Percentiles rank a stretch among this genome's conserved stretches.
phyloP scores from a whole-genome alignment of 345 rosid genomes.

The Reutealis trisperma region DNA sequence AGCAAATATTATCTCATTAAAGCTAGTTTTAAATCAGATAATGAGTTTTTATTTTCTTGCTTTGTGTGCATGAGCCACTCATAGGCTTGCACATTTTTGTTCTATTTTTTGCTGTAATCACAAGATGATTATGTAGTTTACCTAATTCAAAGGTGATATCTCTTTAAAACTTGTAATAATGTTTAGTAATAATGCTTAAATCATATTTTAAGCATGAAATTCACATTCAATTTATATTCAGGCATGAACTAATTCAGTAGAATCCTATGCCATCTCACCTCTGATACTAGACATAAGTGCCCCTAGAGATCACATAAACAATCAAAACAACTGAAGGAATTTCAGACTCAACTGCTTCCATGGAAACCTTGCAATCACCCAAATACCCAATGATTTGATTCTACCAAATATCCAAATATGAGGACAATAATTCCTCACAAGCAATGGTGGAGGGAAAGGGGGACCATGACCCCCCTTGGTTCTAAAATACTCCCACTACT shows the following conservation, averaged over 20 bases:
- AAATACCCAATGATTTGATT: neutral
- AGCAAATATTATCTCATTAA: slow-evolving; percentile 21
- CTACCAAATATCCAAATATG: neutral
- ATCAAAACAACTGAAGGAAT: neutral
- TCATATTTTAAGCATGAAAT: neutral
- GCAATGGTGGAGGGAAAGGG: no score
- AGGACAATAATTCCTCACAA: neutral
- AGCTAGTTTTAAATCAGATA: neutral
- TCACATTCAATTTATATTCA: neutral
- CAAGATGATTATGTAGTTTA: neutral
- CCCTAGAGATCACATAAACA: neutral
- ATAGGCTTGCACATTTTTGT: neutral
- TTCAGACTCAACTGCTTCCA: neutral
- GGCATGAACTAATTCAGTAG: neutral
- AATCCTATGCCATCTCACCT: neutral
- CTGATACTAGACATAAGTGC: neutral
- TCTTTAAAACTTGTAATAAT: neutral
- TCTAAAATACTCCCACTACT: no score
- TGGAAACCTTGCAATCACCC: neutral
- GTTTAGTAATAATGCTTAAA: neutral
- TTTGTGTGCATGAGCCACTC: neutral
- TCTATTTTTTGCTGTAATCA: neutral
- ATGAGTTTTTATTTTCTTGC: neutral
- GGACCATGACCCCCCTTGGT: no score
- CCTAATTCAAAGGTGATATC: neutral